phyloP scores from a whole-genome alignment of 441 rosid genomes.

The Mallotus repandus region DNA sequence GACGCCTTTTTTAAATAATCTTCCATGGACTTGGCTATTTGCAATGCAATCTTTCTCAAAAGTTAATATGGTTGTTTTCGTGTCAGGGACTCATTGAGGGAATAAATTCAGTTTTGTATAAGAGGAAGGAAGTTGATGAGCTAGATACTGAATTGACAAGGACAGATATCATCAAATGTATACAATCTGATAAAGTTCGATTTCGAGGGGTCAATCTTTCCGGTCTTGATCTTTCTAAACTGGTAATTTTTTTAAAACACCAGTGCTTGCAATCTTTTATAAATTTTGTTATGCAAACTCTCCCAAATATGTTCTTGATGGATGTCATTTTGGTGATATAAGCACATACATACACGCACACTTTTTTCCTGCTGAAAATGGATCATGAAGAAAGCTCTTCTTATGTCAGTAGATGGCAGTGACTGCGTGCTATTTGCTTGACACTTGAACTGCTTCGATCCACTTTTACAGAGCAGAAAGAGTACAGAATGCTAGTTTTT shows the following conservation, averaged over 20 bases:
- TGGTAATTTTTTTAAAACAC: constrained; percentile 48
- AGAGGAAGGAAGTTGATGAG: constrained; percentile 58
- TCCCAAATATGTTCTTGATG: too few relatives aligned
- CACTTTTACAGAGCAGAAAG: neutral
- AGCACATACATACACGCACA: neutral
- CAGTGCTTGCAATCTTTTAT: constrained; percentile 12
- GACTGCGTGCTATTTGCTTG: neutral
- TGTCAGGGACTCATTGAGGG: constrained; percentile 73
- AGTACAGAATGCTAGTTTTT: neutral
- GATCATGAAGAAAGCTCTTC: neutral
- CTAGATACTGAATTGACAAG: constrained; percentile 68
- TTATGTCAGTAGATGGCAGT: neutral
- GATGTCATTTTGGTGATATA: too few relatives aligned
- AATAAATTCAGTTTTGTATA: constrained; percentile 41
- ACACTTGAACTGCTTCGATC: neutral
- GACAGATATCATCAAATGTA: constrained; percentile 82
- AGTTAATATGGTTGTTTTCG: neutral
- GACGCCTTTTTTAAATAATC: too few relatives aligned
- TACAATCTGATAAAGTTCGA: constrained; percentile 72
- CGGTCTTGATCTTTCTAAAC: constrained; percentile 89
- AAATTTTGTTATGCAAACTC: neutral
- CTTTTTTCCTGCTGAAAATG: neutral
- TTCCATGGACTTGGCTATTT: neutral
- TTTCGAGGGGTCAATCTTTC: constrained; percentile 89
- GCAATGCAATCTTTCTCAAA: neutral